Conservation (phyloP, 345 rosid species). For the Aegle marmelos region DNA sequence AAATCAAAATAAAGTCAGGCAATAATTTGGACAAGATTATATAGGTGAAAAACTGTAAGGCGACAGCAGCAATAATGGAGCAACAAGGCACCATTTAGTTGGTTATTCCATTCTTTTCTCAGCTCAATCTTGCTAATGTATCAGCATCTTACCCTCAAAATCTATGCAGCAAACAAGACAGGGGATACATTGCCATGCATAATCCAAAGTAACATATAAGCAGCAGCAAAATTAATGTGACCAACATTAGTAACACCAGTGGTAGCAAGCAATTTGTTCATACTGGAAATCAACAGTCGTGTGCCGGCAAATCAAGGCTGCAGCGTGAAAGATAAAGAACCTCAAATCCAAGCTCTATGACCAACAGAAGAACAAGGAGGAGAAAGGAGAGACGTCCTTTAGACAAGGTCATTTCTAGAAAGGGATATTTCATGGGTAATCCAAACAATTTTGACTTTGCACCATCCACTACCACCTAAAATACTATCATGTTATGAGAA, state of each 20-base stretch:
- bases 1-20: conserved; percentile 13
- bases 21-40: conserved; percentile 8
- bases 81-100: conserved; percentile 14
- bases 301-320: not conserved
- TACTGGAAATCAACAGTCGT: not conserved
- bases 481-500: not conserved
- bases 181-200: not conserved
- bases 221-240: not conserved
- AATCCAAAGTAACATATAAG: not conserved
- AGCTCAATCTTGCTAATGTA: conserved; percentile 1
- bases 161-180: not conserved
- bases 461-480: conserved; percentile 17
- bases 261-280: not conserved
- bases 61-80: not conserved
- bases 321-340: not conserved
- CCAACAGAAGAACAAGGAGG: not conserved
- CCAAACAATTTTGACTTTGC: conserved; percentile 12
- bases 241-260: not conserved
- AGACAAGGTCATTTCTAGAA: not conserved
- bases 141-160: not conserved
- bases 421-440: not conserved
- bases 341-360: conserved; percentile 2
- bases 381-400: not conserved
- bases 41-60: conserved; percentile 3
- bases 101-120: conserved; percentile 23